These are phyloP conservation scores for Lentinula aciculospora DNA, from an alignment of 768 basidiomycete species.

Conservation along the genomic window DNA sequence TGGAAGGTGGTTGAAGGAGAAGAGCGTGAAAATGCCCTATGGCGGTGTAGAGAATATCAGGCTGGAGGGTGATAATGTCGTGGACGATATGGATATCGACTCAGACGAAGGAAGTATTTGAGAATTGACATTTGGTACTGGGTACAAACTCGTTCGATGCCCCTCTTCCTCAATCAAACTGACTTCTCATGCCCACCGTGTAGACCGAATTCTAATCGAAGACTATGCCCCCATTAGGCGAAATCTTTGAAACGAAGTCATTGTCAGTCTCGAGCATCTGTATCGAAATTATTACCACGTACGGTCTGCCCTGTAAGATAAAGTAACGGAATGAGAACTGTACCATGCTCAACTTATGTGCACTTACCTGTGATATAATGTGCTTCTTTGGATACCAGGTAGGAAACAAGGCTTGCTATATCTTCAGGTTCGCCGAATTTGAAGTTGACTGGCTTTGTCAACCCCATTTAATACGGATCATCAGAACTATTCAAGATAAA, in stretches of 20 bases:
- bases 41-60: slow-evolving; percentile 55
- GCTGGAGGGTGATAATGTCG: slow-evolving; percentile 42
- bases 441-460: slow-evolving; percentile 2
- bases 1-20: slow-evolving; percentile 69
- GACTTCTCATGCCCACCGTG: too few species aligned
- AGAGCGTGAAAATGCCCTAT: slow-evolving; percentile 46
- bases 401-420: slow-evolving; percentile 22
- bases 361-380: slow-evolving; percentile 21
- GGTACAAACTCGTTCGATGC: too few species aligned
- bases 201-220: too few species aligned
- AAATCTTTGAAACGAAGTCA: not conserved
- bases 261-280: not conserved
- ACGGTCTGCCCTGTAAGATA: slow-evolving; percentile 1
- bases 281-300: not conserved
- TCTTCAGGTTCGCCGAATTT: slow-evolving; percentile 11
- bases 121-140: slow-evolving; percentile 15
- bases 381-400: slow-evolving; percentile 22
- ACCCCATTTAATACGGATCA: too few species aligned
- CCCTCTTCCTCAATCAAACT: too few species aligned
- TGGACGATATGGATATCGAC: slow-evolving; percentile 26
- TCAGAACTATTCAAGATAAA: too few species aligned
- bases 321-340: not conserved
- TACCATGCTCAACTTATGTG: not conserved
- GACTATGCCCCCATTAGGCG: not conserved
- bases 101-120: slow-evolving; percentile 32